Conservation (phyloP, 352 stramenopile species). For the Thalassiosira exigua region DNA sequence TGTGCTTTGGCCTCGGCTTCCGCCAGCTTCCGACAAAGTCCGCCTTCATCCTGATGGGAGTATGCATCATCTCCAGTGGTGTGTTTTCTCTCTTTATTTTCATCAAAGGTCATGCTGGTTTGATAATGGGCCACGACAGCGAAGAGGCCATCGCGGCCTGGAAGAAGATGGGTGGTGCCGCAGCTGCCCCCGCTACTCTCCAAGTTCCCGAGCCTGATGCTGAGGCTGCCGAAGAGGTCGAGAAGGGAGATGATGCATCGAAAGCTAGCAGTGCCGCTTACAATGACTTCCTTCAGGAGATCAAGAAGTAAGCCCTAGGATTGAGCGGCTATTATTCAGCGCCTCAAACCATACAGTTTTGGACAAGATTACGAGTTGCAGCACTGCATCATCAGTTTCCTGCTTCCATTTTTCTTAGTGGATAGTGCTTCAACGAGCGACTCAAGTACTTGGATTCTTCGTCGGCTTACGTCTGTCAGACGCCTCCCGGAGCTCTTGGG, state of each 20-base stretch:
- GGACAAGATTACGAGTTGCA: too few species aligned
- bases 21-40: constrained; percentile 54
- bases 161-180: constrained; percentile 37
- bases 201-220: constrained; percentile 64
- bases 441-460: too few species aligned
- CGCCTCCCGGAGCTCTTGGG: too few species aligned
- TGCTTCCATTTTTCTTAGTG: too few species aligned
- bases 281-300: too few species aligned
- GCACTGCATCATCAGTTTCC: too few species aligned
- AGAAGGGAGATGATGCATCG: constrained; percentile 25
- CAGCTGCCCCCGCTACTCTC: constrained; percentile 31
- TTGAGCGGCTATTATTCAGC: too few species aligned
- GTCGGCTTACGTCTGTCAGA: too few species aligned
- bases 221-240: constrained; percentile 51
- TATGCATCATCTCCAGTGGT: constrained; percentile 58
- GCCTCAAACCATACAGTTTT: too few species aligned
- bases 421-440: too few species aligned
- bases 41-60: constrained; percentile 80
- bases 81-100: constrained; percentile 62
- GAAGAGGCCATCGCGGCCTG: constrained; percentile 49
- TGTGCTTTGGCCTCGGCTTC: constrained; percentile 80
- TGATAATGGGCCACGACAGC: constrained; percentile 77
- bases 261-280: too few species aligned
- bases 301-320: too few species aligned
- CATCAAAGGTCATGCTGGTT: constrained; percentile 71